These are phyloP conservation scores for Candida pseudofarinosa DNA, from an alignment of 805 yeast genomes.

Conservation along the genomic window DNA sequence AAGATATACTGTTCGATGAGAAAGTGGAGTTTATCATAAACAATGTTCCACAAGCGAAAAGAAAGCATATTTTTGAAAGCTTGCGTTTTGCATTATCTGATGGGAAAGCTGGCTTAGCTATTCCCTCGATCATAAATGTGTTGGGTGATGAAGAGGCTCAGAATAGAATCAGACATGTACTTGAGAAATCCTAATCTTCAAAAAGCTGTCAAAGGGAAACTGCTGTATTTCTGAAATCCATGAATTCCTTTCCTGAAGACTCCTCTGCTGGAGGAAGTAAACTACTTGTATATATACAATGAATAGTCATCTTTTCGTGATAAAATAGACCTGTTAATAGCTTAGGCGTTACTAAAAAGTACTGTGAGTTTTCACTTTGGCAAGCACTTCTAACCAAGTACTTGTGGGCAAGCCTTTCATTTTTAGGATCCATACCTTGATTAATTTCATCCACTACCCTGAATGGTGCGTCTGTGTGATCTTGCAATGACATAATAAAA, in stretches of 20 bases:
- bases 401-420: slow-evolving; percentile 82
- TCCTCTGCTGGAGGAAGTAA: slow-evolving; percentile 18
- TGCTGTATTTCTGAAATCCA: slow-evolving; percentile 21
- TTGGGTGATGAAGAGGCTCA: slow-evolving; percentile 44
- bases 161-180: slow-evolving; percentile 18
- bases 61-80: slow-evolving; percentile 49
- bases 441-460: slow-evolving; percentile 96
- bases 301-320: slow-evolving; percentile 75
- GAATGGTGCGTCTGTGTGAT: slow-evolving; percentile 82
- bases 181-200: slow-evolving; percentile 2
- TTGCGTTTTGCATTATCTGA: slow-evolving; percentile 70
- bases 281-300: slow-evolving; percentile 60
- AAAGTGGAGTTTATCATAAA: background rate
- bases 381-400: slow-evolving; percentile 86
- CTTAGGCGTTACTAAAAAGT: slow-evolving; percentile 91
- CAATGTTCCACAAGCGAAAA: slow-evolving; percentile 10
- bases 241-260: slow-evolving; percentile 17
- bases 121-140: slow-evolving; percentile 53
- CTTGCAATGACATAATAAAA: slow-evolving; percentile 87
- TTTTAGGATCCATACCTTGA: slow-evolving; percentile 96
- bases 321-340: slow-evolving; percentile 73
- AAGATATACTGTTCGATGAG: slow-evolving; percentile 1
- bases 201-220: background rate
- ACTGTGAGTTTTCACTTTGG: slow-evolving; percentile 57
- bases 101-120: slow-evolving; percentile 62